Evolutionary conservation across 176 grass and related monocot species (phyloP).

Genomic region (Oryza officinalis): DNA sequence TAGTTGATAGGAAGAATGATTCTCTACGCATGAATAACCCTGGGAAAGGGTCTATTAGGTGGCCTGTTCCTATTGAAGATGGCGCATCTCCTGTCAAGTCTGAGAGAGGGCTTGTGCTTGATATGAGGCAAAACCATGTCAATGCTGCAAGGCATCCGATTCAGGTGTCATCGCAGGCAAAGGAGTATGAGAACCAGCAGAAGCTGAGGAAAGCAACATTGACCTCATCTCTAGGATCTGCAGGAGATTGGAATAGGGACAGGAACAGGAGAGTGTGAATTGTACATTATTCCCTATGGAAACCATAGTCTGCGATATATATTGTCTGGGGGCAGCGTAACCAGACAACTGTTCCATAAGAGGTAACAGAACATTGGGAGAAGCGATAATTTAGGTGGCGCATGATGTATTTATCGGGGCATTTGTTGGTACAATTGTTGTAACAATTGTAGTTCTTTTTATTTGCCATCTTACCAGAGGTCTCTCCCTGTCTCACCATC

Average conservation of each 20-base stretch:
- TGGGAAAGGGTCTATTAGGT: slow-evolving; percentile 72
- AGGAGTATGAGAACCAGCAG: slow-evolving; percentile 81
- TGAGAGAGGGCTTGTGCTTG: slow-evolving; percentile 41
- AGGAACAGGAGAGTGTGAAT: slow-evolving; percentile 84
- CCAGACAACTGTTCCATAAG: slow-evolving; percentile 74
- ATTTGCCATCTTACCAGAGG: slow-evolving; percentile 38
- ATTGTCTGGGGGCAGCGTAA: slow-evolving; percentile 44
- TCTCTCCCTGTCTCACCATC: slow-evolving; percentile 5
- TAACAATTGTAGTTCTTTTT: slow-evolving; percentile 52
- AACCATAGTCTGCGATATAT: slow-evolving; percentile 47
- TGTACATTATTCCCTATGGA: slow-evolving; percentile 63
- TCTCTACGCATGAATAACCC: slow-evolving; percentile 46
- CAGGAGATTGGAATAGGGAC: slow-evolving; percentile 82
- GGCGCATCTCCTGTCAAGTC: slow-evolving; percentile 43
- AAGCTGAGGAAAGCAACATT: slow-evolving; percentile 90
- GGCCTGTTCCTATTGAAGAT: slow-evolving; percentile 59
- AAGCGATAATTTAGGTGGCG: slow-evolving; percentile 50
- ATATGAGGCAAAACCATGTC: slow-evolving; percentile 53
- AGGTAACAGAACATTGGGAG: slow-evolving; percentile 46
- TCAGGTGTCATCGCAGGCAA: slow-evolving; percentile 53
- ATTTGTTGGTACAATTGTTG: slow-evolving; percentile 54
- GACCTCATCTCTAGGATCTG: slow-evolving; percentile 59
- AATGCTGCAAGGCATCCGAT: slow-evolving; percentile 49
- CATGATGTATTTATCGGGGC: slow-evolving; percentile 58
- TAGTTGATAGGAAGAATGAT: slow-evolving; percentile 61